Conservation (phyloP, 225 moss, liverwort and hornwort species). For the Neckera pumila region DNA sequence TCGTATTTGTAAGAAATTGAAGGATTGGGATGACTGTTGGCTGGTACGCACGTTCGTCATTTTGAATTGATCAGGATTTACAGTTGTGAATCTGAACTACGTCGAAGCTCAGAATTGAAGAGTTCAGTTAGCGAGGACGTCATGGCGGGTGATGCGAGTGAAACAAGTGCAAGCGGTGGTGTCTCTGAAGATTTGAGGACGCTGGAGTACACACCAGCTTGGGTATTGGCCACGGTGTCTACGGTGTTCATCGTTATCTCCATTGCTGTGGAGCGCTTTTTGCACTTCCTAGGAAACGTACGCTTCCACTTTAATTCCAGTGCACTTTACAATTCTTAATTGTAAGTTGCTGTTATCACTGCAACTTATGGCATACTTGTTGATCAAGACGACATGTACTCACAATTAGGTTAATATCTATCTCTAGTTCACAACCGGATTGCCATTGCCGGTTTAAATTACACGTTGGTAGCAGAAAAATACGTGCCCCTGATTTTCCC, state of each 20-base stretch:
- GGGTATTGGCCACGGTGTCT: conserved; percentile 21
- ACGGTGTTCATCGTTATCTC: conserved; percentile 23
- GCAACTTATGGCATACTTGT: not conserved
- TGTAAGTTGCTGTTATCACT: not conserved
- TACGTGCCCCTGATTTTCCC: too few relatives aligned
- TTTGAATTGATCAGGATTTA: not conserved
- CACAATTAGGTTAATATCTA: not conserved
- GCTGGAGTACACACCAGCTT: conserved; percentile 35
- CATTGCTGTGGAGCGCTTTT: conserved; percentile 19
- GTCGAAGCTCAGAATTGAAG: not conserved
- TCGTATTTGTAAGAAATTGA: too few relatives aligned
- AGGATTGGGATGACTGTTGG: not conserved
- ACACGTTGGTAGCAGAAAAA: too few relatives aligned
- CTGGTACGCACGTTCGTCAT: not conserved
- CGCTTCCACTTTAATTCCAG: not conserved
- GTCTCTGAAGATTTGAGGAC: not conserved
- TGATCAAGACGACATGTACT: not conserved
- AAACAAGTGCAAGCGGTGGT: not conserved
- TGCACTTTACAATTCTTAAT: too few relatives aligned
- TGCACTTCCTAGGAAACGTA: conserved; percentile 25
- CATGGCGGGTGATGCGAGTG: conserved; percentile 15
- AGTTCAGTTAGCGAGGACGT: not conserved
- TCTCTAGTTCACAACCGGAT: not conserved
- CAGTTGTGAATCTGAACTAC: not conserved
- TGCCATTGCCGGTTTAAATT: too few relatives aligned